These are phyloP conservation scores for Plasmodium inui DNA, from an alignment of 169 alveolate genomes.

Conservation along the genomic window DNA sequence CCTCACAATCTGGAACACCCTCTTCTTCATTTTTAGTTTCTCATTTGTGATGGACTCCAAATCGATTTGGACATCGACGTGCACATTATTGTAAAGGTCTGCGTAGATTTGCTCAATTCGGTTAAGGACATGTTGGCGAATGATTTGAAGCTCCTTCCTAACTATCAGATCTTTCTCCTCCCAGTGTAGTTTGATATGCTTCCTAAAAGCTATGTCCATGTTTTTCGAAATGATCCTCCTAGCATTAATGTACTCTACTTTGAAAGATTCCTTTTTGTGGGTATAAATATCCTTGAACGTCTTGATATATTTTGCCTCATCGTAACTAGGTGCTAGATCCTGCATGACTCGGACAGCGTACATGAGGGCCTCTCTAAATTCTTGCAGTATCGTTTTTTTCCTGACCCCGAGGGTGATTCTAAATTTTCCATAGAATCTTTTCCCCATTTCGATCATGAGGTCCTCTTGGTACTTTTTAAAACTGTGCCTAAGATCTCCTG, in stretches of 20 bases:
- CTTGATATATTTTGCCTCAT: background rate
- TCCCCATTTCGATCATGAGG: background rate
- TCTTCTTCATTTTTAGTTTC: background rate
- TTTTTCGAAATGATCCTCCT: conserved; percentile 17
- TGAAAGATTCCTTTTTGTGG: background rate
- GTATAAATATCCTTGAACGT: conserved; percentile 9
- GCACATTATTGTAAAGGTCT: background rate
- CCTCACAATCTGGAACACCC: background rate
- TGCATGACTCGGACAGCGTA: conserved; percentile 13
- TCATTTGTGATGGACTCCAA: background rate
- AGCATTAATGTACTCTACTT: background rate
- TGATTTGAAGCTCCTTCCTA: background rate
- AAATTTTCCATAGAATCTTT: conserved; percentile 30
- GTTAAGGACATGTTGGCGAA: background rate
- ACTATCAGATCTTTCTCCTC: background rate
- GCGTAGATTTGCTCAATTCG: background rate
- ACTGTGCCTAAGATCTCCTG: background rate
- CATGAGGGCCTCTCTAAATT: conserved; percentile 12
- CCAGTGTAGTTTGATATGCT: background rate
- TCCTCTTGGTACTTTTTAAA: background rate
- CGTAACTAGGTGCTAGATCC: conserved; percentile 46
- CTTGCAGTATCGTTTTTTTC: conserved; percentile 1
- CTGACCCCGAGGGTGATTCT: conserved; percentile 15
- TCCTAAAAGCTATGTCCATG: background rate
- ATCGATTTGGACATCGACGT: conserved; percentile 24